These are phyloP conservation scores for Populus alba DNA, from an alignment of 345 rosid species.

Conservation along the genomic window DNA sequence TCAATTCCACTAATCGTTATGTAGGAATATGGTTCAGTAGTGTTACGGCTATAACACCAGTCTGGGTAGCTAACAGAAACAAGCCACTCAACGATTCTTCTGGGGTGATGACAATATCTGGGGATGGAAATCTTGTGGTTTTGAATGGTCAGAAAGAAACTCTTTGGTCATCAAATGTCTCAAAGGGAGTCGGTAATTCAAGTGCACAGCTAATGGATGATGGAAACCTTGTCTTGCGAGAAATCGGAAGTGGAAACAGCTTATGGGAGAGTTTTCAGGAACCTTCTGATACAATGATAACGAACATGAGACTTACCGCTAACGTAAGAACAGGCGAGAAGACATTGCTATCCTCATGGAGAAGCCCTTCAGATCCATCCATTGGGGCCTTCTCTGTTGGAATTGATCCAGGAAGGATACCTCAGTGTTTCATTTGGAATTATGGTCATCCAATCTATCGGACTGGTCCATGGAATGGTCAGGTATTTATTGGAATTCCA, in stretches of 20 bases:
- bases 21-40: slow-evolving; percentile 11
- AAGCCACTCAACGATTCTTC: slow-evolving; percentile 27
- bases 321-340: slow-evolving; percentile 28
- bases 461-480: slow-evolving; percentile 65
- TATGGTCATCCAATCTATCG: slow-evolving; percentile 36
- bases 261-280: slow-evolving; percentile 62
- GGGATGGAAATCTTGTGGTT: slow-evolving; percentile 45
- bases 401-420: slow-evolving; percentile 22
- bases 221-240: slow-evolving; percentile 51
- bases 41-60: background rate
- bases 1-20: background rate
- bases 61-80: slow-evolving; percentile 17
- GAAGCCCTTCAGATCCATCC: slow-evolving; percentile 48
- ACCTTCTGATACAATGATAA: slow-evolving; percentile 30
- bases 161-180: slow-evolving; percentile 53
- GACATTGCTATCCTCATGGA: slow-evolving; percentile 47
- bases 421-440: slow-evolving; percentile 46
- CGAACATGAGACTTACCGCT: slow-evolving; percentile 38
- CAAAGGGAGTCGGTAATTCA: slow-evolving; percentile 14
- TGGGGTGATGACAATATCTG: slow-evolving; percentile 21
- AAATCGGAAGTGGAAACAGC: slow-evolving; percentile 14
- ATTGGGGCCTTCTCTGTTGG: slow-evolving; percentile 41
- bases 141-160: slow-evolving; percentile 29
- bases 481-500: slow-evolving; percentile 31
- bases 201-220: slow-evolving; percentile 41